These are phyloP conservation scores for Salinomyces thailandicus DNA, from an alignment of 2,329 filamentous ascomycete genomes.

Conservation along the genomic window DNA sequence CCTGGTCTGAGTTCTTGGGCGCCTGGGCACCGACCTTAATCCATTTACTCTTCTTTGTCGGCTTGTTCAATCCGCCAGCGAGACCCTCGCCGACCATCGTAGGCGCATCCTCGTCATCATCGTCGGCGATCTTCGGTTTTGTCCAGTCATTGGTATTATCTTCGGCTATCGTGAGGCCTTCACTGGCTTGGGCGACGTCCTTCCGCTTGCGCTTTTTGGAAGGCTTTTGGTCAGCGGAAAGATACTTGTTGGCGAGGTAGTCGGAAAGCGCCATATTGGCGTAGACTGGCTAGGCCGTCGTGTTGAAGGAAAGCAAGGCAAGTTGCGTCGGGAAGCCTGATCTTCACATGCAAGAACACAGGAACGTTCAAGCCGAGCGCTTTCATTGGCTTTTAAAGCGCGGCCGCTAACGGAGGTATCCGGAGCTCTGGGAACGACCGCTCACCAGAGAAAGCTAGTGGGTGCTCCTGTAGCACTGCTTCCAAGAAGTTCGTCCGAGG, in stretches of 20 bases:
- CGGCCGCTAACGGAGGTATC: no score
- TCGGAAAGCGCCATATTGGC: slow-evolving; percentile 56
- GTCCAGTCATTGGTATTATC: slow-evolving; percentile 46
- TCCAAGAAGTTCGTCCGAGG: no score
- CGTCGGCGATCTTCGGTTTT: slow-evolving; percentile 38
- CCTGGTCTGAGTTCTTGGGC: slow-evolving; percentile 45
- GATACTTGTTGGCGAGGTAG: slow-evolving; percentile 87
- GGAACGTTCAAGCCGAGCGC: no score
- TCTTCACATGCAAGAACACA: no score
- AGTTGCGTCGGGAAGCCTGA: no score
- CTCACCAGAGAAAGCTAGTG: no score
- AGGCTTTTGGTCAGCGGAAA: slow-evolving; percentile 54
- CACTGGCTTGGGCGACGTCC: slow-evolving; percentile 24
- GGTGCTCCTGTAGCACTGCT: no score
- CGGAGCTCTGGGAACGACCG: no score
- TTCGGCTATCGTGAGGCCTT: slow-evolving; percentile 39
- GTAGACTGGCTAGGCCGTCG: no score
- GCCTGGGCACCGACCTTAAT: slow-evolving; percentile 52
- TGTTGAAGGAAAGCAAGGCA: no score
- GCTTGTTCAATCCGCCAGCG: slow-evolving; percentile 43
- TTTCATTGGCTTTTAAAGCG: no score
- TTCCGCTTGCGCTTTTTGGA: slow-evolving; percentile 45
- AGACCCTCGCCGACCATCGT: slow-evolving; percentile 32
- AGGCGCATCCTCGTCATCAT: slow-evolving; percentile 45
- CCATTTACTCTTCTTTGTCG: slow-evolving; percentile 73